A percentile compares a stretch with the other conserved stretches of the same genome.
phyloP scores from a whole-genome alignment of 352 stramenopile species.

The Globisporangium middletonii region DNA sequence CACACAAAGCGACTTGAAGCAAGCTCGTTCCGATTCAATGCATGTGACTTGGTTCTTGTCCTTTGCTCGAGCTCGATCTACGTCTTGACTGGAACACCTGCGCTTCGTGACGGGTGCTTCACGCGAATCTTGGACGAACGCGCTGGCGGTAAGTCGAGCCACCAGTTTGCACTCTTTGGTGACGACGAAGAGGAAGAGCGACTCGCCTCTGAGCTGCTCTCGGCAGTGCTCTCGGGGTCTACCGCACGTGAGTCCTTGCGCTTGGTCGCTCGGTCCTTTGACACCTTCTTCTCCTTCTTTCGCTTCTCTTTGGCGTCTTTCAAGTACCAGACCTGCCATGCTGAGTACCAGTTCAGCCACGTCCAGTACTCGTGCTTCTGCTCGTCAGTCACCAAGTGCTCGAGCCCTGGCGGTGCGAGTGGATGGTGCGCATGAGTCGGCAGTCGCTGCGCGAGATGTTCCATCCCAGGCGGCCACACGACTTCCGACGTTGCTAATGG shows the following conservation, averaged over 20 bases:
- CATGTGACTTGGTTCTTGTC: no score
- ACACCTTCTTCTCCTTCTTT: slow-evolving; percentile 2
- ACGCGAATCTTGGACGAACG: not conserved
- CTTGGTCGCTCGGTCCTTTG: not conserved
- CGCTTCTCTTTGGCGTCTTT: slow-evolving; percentile 19
- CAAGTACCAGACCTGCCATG: slow-evolving; percentile 61
- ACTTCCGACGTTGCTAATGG: slow-evolving; percentile 8
- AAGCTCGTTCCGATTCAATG: no score
- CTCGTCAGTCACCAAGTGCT: slow-evolving; percentile 44
- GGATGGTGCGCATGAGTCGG: slow-evolving; percentile 22
- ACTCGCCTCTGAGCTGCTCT: not conserved
- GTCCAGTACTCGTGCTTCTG: slow-evolving; percentile 56
- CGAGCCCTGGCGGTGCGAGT: slow-evolving; percentile 38
- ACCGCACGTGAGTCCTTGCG: not conserved
- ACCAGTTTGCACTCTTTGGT: slow-evolving; percentile 6
- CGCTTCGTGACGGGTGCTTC: no score
- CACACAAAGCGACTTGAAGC: no score
- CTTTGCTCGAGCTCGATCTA: not conserved
- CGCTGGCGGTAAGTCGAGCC: slow-evolving; percentile 5
- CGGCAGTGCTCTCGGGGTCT: not conserved
- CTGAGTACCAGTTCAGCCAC: slow-evolving; percentile 67
- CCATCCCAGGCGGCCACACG: slow-evolving; percentile 55
- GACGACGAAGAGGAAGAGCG: not conserved
- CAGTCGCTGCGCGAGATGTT: slow-evolving; percentile 21
- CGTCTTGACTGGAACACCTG: not conserved